Evolutionary conservation across 805 yeast species (phyloP).

Genomic region (Lipomyces starkeyi): DNA sequence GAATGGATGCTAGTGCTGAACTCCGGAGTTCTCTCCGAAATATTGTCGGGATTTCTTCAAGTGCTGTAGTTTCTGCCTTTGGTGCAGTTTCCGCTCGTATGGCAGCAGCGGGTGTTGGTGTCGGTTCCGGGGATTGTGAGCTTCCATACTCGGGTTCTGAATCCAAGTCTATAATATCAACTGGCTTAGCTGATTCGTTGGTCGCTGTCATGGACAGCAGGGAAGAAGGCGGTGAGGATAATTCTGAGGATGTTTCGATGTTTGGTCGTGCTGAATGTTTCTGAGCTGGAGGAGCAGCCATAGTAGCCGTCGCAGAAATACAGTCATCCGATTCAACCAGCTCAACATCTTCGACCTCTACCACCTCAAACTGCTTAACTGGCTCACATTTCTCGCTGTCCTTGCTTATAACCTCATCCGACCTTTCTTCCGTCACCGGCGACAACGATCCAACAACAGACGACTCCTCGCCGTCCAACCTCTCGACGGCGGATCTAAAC

Average conservation of each 20-base stretch:
- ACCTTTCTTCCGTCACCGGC: background rate
- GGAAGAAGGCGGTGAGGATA: slow-evolving; percentile 1
- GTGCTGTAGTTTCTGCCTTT: background rate
- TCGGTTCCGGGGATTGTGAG: background rate
- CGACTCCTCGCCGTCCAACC: background rate
- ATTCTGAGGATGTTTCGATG: background rate
- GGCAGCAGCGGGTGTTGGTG: background rate
- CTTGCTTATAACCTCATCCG: background rate
- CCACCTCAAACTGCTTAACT: background rate
- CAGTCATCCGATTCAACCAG: background rate
- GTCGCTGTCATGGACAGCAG: background rate
- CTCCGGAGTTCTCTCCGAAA: background rate
- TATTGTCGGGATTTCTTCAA: background rate
- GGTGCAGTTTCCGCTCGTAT: background rate
- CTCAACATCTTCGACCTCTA: background rate
- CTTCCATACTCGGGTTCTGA: background rate
- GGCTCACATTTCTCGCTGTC: background rate
- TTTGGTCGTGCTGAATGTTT: background rate
- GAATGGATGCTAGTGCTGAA: slow-evolving; percentile 1
- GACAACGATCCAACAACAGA: background rate
- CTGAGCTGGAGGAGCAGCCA: background rate
- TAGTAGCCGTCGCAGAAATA: background rate
- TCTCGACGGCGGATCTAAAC: background rate
- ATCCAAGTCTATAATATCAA: background rate
- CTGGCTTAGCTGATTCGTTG: background rate